A percentile compares a stretch with the other conserved stretches of the same genome.
Evolutionary conservation across 2,329 filamentous ascomycete species (phyloP).

Genomic region (Fusarium nygamai): DNA sequence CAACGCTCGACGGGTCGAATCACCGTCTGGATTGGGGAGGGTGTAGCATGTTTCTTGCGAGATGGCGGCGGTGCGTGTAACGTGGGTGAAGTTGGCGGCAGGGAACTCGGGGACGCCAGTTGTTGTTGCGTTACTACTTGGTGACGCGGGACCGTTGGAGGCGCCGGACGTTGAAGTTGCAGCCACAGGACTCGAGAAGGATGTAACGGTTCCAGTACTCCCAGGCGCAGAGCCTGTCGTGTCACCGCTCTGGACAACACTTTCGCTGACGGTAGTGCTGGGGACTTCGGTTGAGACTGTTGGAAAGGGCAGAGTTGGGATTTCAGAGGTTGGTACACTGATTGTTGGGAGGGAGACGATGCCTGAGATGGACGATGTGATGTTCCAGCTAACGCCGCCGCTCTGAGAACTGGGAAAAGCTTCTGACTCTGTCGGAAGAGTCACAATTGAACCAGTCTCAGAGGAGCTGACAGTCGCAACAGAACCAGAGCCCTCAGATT

Average conservation of each 20-base stretch:
- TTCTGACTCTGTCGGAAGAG: neutral
- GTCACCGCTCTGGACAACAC: neutral
- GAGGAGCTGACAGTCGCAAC: neutral
- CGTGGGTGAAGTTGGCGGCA: constrained; percentile 48
- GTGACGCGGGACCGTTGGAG: constrained; percentile 15
- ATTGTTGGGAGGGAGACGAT: constrained; percentile 14
- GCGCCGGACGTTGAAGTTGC: neutral
- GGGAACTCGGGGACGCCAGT: constrained; percentile 31
- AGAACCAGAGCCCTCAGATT: neutral
- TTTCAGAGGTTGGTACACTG: constrained; percentile 11
- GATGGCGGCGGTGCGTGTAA: constrained; percentile 43
- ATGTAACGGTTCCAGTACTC: constrained; percentile 17
- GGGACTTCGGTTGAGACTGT: neutral
- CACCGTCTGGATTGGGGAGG: constrained; percentile 39
- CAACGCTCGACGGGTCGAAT: constrained; percentile 39
- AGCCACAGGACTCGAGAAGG: constrained; percentile 19
- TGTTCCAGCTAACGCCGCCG: neutral
- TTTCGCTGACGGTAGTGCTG: neutral
- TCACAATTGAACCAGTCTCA: neutral
- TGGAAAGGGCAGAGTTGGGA: neutral
- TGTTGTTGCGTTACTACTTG: constrained; percentile 16
- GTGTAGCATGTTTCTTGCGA: constrained; percentile 47
- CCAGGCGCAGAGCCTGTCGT: neutral
- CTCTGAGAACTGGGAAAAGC: neutral
- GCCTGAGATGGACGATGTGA: constrained; percentile 10